Evolutionary conservation across 2,329 filamentous ascomycete genomes (phyloP).

Genomic region (Cercospora sojina): DNA sequence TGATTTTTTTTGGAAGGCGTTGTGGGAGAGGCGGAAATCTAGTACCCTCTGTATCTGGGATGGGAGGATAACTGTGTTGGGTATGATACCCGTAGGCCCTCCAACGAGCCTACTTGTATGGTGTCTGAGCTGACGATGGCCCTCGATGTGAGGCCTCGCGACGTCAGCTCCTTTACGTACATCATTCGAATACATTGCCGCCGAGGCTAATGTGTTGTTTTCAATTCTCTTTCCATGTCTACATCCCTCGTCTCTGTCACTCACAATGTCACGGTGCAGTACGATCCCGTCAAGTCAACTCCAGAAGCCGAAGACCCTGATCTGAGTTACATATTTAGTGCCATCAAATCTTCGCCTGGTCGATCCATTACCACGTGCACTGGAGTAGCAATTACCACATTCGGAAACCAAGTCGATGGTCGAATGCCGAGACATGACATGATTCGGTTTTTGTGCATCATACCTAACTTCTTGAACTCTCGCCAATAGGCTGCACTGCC

Average conservation of each 20-base stretch:
- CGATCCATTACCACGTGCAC: background rate
- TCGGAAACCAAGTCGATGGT: background rate
- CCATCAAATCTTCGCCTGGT: background rate
- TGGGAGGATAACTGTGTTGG: background rate
- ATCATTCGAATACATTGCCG: background rate
- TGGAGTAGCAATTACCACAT: background rate
- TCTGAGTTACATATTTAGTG: background rate
- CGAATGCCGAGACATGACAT: background rate
- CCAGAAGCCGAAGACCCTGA: background rate
- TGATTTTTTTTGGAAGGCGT: constrained; percentile 4
- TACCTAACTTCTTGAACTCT: constrained; percentile 10
- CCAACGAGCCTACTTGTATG: background rate
- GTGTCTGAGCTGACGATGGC: background rate
- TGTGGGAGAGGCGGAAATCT: constrained; percentile 17
- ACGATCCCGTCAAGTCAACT: background rate
- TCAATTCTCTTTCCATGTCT: background rate
- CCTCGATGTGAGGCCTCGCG: background rate
- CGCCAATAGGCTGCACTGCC: constrained; percentile 15
- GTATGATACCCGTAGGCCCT: background rate
- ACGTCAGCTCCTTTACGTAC: background rate
- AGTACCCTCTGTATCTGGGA: constrained; percentile 15
- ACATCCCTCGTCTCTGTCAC: background rate
- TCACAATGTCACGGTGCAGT: background rate
- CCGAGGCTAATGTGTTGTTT: background rate
- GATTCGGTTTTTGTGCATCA: background rate